phyloP scores from a whole-genome alignment of 2,329 filamentous ascomycete genomes.

The Pestalotiopsis sp. region DNA sequence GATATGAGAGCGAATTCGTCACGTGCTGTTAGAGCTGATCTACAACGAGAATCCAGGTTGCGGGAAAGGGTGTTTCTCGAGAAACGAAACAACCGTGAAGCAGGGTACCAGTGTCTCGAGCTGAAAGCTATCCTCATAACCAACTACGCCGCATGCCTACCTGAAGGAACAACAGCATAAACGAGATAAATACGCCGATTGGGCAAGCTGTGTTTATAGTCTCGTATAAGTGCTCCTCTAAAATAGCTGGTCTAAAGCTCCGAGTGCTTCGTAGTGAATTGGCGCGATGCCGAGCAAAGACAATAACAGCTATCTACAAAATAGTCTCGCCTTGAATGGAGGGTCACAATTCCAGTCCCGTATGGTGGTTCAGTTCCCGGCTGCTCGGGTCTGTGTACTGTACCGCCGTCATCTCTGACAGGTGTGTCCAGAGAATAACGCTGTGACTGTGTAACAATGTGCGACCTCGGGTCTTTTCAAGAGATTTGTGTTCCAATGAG shows the following conservation, averaged over 20 bases:
- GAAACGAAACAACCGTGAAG: neutral
- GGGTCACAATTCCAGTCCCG: neutral
- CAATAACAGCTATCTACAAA: neutral
- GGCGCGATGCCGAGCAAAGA: neutral
- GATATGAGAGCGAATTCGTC: neutral
- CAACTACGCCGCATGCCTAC: neutral
- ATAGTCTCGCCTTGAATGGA: neutral
- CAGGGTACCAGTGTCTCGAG: neutral
- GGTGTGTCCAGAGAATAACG: neutral
- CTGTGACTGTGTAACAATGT: neutral
- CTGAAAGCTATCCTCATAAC: neutral
- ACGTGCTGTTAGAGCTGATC: neutral
- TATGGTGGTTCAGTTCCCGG: neutral
- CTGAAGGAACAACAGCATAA: neutral
- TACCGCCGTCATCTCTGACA: neutral
- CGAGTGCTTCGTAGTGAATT: neutral
- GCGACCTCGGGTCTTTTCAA: neutral
- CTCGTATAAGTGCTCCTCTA: neutral
- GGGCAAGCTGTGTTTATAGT: neutral
- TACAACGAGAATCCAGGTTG: neutral
- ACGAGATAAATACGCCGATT: neutral
- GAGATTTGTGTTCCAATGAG: neutral
- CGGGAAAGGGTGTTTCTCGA: neutral
- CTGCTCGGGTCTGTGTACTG: neutral
- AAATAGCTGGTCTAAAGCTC: neutral